phyloP scores from a whole-genome alignment of 2,329 filamentous ascomycete genomes.

The Ceratocystis harringtonii region DNA sequence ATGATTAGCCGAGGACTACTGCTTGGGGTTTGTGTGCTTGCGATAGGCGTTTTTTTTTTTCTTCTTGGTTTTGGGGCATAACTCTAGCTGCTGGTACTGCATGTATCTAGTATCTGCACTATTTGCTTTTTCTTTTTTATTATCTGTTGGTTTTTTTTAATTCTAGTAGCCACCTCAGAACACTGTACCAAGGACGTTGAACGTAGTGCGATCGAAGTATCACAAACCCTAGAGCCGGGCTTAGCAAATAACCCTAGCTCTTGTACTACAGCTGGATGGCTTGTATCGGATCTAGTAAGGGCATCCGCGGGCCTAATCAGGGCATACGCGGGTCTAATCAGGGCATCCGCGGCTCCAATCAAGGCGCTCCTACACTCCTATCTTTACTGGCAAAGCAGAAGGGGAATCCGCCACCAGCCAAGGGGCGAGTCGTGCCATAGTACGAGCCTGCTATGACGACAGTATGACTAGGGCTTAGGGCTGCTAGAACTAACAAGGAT shows the following conservation, averaged over 20 bases:
- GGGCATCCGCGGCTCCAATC: neutral
- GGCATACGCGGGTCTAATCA: neutral
- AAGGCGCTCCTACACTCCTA: neutral
- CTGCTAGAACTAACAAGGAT: neutral
- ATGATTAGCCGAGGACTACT: neutral
- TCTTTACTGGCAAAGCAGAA: neutral
- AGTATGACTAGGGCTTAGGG: neutral
- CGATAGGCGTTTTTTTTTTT: neutral
- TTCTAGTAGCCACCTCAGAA: neutral
- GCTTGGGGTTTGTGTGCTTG: constrained; percentile 6
- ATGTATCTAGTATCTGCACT: neutral
- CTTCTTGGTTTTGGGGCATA: neutral
- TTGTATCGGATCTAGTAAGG: neutral
- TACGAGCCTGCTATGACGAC: neutral
- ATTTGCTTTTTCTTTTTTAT: neutral
- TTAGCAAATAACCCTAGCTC: neutral
- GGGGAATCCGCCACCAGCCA: neutral
- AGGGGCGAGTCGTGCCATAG: neutral
- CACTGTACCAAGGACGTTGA: neutral
- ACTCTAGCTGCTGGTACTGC: neutral
- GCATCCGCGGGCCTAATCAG: neutral
- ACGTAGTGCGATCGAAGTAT: neutral
- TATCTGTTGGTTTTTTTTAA: neutral
- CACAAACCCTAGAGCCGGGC: neutral
- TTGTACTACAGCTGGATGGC: neutral